Base-by-base conservation (phyloP, 2,329 filamentous ascomycete species). In the Aspergillus persii region DNA sequence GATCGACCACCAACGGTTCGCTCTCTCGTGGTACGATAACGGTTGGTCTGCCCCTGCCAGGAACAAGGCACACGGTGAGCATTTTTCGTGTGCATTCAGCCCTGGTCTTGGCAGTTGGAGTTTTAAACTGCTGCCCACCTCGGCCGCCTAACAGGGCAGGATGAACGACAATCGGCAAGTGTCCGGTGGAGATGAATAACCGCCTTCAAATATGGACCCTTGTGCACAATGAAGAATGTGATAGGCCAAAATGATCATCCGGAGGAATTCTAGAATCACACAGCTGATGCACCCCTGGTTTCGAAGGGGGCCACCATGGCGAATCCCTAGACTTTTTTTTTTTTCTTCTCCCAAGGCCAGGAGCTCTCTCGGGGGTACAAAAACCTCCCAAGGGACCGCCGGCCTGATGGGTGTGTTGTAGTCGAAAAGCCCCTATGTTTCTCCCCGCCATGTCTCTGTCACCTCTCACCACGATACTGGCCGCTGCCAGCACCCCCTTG, bases 281-380 rank as follows among this genome's bases (percentile, higher is more conserved):
- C 27, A 41, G 8, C 53, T 33, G 26, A 48, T 36, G 51, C 36
- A 53, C 26, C 53, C 41, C 53, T 54, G 53, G 53, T 41, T 41
- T 52, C 31, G 8, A 51, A 30, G 9, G 29, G 9, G 31, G 2
- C 33, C 3, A 18, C 53, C 12, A 48, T 47, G 41, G 41, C 12
- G 3, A 18, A 9, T 36, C 29, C 41, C 12, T 54, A 23, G 18
- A 23, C 18, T 23, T 23, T 23, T 23, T 23, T 23, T 27, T 23
- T 36, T 23, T 12, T 6, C 11, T 6, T 12, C 0, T 41, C 15
- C 15, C n/a, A 6, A n/a, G 11, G 36, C 36, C 12, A 41, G 15
- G 36, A 41, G 36, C 36, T 15, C 36, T 15, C 12, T 36, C 4
- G 5, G 36, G 36, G 36, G 36, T 41, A 41, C 36, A 41, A 41